A percentile compares a stretch with the other conserved stretches of the same genome.
phyloP scores from a whole-genome alignment of 208 protist genomes.

The Acanthamoeba rhysodes region DNA sequence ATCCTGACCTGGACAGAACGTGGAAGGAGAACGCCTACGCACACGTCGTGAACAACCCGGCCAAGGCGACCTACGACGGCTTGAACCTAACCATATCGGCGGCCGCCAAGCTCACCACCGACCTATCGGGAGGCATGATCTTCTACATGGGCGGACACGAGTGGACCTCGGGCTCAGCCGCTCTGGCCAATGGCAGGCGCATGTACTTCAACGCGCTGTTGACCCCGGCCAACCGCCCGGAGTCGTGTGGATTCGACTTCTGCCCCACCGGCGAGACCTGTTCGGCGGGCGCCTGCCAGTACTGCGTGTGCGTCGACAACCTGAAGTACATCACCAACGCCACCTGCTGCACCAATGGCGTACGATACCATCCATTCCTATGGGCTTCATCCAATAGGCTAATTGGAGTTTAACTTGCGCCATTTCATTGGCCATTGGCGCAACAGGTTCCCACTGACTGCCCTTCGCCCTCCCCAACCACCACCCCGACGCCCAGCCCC shows the following conservation, averaged over 20 bases:
- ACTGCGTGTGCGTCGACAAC: not conserved
- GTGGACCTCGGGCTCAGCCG: not conserved
- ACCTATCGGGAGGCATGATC: not conserved
- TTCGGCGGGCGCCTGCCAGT: not conserved
- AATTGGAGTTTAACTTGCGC: too few species aligned
- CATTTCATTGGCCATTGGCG: too few species aligned
- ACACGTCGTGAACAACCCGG: not conserved
- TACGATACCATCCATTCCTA: too few species aligned
- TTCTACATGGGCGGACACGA: conserved; percentile 8
- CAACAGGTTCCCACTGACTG: not conserved
- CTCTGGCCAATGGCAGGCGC: not conserved
- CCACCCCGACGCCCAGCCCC: not conserved
- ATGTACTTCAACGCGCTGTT: conserved; percentile 19
- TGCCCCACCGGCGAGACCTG: conserved; percentile 7
- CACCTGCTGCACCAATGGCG: conserved; percentile 4
- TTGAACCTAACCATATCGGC: not conserved
- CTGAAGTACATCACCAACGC: not conserved
- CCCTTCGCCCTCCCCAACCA: not conserved
- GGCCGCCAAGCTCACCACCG: not conserved
- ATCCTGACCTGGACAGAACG: too few species aligned
- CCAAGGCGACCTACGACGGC: not conserved
- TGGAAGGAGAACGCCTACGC: not conserved
- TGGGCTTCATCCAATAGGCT: too few species aligned
- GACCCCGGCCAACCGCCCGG: not conserved
- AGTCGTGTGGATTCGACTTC: not conserved